Conservation (phyloP, 2,329 filamentous ascomycete species). For the Hymenoscyphus fraxineus region DNA sequence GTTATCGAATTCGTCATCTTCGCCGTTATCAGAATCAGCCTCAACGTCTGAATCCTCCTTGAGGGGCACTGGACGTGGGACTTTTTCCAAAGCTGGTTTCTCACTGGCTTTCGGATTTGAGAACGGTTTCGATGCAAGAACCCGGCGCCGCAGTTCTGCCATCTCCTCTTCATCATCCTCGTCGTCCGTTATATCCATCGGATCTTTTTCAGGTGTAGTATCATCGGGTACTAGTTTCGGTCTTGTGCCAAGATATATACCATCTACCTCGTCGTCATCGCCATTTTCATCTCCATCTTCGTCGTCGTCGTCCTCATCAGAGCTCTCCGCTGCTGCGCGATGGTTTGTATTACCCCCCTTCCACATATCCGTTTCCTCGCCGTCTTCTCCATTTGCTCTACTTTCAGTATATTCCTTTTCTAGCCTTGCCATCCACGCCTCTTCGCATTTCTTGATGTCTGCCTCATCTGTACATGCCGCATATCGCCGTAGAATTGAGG, state of each 20-base stretch:
- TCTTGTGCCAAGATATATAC: conserved; percentile 59
- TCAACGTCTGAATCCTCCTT: conserved; percentile 63
- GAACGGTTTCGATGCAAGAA: conserved; percentile 90
- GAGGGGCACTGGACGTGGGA: conserved; percentile 53
- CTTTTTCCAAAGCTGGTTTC: conserved; percentile 58
- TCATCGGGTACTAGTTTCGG: conserved; percentile 38
- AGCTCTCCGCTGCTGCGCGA: conserved; percentile 48
- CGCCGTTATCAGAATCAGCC: conserved; percentile 66
- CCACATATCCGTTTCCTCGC: conserved; percentile 73
- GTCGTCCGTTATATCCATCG: conserved; percentile 74
- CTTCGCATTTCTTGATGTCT: conserved; percentile 77
- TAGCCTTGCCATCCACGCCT: conserved; percentile 82
- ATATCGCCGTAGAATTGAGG: conserved; percentile 75
- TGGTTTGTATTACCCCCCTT: conserved; percentile 86
- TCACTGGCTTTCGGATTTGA: conserved; percentile 52
- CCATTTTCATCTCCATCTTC: conserved; percentile 45
- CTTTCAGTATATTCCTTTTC: conserved; percentile 86
- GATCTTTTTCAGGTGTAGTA: conserved; percentile 52
- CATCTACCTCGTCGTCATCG: conserved; percentile 45
- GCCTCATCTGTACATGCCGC: conserved; percentile 78
- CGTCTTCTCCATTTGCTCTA: conserved; percentile 59
- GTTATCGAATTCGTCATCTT: conserved; percentile 79
- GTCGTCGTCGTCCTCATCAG: conserved; percentile 47
- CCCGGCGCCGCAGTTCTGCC: conserved; percentile 84
- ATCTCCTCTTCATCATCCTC: conserved; percentile 79